Evolutionary conservation across 1,284 basidiomycete species (phyloP).

Genomic region (Irpex lacteus): DNA sequence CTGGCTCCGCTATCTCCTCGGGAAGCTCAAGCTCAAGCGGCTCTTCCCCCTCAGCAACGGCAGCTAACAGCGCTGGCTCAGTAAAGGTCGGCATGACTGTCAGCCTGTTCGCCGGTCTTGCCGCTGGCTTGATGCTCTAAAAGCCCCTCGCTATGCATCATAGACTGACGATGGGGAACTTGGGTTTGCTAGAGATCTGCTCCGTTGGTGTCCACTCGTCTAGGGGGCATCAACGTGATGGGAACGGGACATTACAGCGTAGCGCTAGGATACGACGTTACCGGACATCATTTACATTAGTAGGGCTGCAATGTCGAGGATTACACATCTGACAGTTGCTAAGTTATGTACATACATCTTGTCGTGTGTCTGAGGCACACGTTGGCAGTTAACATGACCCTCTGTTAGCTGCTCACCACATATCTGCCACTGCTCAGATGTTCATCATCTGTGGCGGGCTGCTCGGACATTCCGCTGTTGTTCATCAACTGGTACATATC

Average conservation of each 20-base stretch:
- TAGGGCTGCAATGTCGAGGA: conserved; percentile 1
- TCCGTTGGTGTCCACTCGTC: not conserved
- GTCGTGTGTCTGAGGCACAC: not conserved
- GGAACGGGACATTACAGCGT: not conserved
- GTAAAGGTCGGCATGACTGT: conserved; percentile 15
- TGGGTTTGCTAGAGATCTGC: not conserved
- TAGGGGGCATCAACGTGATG: not conserved
- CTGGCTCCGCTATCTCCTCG: not conserved
- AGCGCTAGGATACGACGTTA: conserved; percentile 9
- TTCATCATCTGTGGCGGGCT: not conserved
- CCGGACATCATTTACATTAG: conserved; percentile 2
- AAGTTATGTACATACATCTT: not conserved
- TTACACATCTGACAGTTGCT: not conserved
- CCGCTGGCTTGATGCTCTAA: conserved; percentile 35
- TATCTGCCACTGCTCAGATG: not conserved
- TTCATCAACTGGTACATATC: not conserved
- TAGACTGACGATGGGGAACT: not conserved
- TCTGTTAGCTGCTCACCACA: not conserved
- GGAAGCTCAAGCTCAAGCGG: conserved; percentile 7
- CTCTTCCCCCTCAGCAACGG: conserved; percentile 5
- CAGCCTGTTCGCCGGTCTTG: conserved; percentile 27
- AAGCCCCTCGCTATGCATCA: not conserved
- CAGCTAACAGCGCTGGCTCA: conserved; percentile 4
- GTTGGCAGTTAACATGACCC: too few relatives aligned
- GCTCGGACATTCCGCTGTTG: not conserved